phyloP scores from a whole-genome alignment of 331 rosid genomes.

The Dryas integrifolia region DNA sequence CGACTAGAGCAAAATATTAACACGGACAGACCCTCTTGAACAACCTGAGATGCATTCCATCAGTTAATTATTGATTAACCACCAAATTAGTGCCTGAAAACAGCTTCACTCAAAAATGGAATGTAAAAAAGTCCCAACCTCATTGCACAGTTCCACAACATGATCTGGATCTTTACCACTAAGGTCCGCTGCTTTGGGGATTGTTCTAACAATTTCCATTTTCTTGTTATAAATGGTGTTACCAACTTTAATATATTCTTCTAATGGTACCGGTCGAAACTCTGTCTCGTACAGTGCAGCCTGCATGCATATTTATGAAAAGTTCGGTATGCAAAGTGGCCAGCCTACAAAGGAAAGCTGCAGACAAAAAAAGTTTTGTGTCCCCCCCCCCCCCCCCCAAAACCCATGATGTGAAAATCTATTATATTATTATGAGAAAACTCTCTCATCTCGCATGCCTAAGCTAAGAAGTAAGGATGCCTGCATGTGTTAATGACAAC shows the following conservation, averaged over 20 bases:
- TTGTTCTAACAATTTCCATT: conserved; percentile 73
- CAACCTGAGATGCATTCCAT: conserved; percentile 59
- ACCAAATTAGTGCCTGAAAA: conserved; percentile 25
- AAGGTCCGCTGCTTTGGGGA: conserved; percentile 67
- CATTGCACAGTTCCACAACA: conserved; percentile 91
- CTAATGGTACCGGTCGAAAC: conserved; percentile 94
- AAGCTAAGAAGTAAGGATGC: background rate
- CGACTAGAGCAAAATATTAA: conserved; percentile 94
- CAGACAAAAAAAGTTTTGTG: conserved; percentile 17
- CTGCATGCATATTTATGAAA: conserved; percentile 48
- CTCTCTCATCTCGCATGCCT: too few relatives aligned
- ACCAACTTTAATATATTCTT: conserved; percentile 91
- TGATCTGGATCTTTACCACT: conserved; percentile 98
- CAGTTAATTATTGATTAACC: conserved; percentile 23
- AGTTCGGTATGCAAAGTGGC: conserved; percentile 20
- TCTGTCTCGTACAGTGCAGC: conserved; percentile 94
- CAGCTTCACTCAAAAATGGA: conserved; percentile 23
- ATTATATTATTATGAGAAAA: background rate
- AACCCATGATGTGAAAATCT: conserved; percentile 6
- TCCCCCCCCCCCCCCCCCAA: conserved; percentile 8
- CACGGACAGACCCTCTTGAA: conserved; percentile 92
- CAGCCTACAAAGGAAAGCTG: conserved; percentile 10
- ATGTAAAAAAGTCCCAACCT: conserved; percentile 47
- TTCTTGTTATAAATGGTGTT: conserved; percentile 69
- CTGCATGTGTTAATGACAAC: conserved; percentile 1